Evolutionary conservation across 129 eudicot genomes (phyloP), one percentile per base, ranked within the genome.

Genomic region (Helianthus annuus): DNA sequence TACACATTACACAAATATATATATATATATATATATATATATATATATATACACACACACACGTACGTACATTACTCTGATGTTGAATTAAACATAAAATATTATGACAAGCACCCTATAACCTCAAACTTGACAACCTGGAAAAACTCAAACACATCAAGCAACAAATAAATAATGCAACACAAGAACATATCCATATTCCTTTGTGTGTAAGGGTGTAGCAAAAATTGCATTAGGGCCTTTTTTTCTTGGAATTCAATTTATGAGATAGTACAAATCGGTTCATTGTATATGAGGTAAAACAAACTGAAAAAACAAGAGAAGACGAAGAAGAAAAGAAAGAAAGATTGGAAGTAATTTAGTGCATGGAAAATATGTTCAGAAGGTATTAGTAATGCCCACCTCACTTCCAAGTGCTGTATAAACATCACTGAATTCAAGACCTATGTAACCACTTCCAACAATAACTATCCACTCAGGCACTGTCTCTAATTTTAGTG

Each of bases 361-460:
- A 44, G 46, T 40, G 57, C 17, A 46, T 27, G 48, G 48, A 11
- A 68, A 36, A 48, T 70, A 38, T 63, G 48, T 63, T 13, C 10
- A 76, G 15, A 72, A 66, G 69, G 63, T 48, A 73, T 63, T 17
- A 53, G 49, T 22, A 42, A 57, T 27, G n/a, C 80, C 52, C 48
- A 95, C 99, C 99, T 95, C 99, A 85, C 96, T 90, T 80, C 97
- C 99, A 79, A 90, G 99, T 64, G 99, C 97, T 58, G 99, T 95
- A 78, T 95, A 95, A 67, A 95, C 97, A 95, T 95, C 99, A 68
- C 97, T 95, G 83, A 90, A 95, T 83, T 95, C 99, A 68, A 95
- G 97, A 74, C 99, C 99, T 76, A 95, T 95, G 77, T 95, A 95
- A 70, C 99, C 99, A 86, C 99, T 95, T 84, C 99, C 99, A 38